These are phyloP conservation scores for Fusarium guadeloupense DNA, from an alignment of 2,329 filamentous ascomycete species.

Conservation along the genomic window DNA sequence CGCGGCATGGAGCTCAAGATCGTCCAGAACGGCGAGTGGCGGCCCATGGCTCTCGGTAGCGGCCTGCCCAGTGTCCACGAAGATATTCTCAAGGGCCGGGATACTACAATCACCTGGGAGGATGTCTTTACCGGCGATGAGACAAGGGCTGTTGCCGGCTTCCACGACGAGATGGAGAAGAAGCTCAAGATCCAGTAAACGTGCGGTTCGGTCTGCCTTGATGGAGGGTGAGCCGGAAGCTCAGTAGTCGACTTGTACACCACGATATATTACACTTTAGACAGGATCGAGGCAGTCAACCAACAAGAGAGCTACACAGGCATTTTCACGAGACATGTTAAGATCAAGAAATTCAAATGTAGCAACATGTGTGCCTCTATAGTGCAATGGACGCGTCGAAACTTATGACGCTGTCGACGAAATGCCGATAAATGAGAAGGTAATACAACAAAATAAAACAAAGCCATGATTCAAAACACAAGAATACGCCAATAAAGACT, in stretches of 20 bases:
- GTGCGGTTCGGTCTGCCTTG: background rate
- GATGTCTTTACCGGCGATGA: constrained; percentile 89
- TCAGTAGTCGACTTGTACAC: constrained; percentile 25
- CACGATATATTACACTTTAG: constrained; percentile 27
- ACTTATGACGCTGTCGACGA: constrained; percentile 24
- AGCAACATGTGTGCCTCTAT: constrained; percentile 27
- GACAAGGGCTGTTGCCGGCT: constrained; percentile 72
- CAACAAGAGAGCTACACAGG: background rate
- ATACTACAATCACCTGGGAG: constrained; percentile 86
- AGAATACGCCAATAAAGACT: constrained; percentile 43
- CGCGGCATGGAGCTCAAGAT: constrained; percentile 96
- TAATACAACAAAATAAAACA: constrained; percentile 31
- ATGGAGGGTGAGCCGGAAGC: background rate
- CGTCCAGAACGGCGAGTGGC: constrained; percentile 80
- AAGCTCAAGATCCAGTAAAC: constrained; percentile 76
- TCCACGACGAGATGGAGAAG: constrained; percentile 95
- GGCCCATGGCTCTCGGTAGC: constrained; percentile 73
- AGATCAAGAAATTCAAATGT: constrained; percentile 22
- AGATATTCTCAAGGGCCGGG: constrained; percentile 85
- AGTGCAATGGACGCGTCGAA: constrained; percentile 48
- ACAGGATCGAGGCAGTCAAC: constrained; percentile 18
- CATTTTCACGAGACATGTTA: background rate
- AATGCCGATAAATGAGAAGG: constrained; percentile 10
- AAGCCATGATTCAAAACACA: constrained; percentile 43
- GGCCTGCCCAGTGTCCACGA: constrained; percentile 77